phyloP scores from a whole-genome alignment of 2,329 filamentous ascomycete species.

The Venturia effusa region DNA sequence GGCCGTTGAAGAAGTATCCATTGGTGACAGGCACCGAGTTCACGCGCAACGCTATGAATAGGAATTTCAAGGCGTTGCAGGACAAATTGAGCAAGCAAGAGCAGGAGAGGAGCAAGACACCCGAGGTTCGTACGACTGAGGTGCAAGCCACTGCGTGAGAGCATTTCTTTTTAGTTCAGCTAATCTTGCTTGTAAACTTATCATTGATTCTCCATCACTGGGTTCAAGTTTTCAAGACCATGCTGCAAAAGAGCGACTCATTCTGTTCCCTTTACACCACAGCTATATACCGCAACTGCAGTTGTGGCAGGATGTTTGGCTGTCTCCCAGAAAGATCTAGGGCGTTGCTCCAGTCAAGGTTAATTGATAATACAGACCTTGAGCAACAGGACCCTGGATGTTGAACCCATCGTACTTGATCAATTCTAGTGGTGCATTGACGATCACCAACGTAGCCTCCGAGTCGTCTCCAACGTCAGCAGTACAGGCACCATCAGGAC shows the following conservation, averaged over 20 bases:
- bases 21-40: constrained; percentile 51
- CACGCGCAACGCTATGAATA: constrained; percentile 44
- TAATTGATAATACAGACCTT: constrained; percentile 16
- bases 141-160: neutral
- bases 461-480: neutral
- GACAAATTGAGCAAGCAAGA: constrained; percentile 30
- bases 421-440: constrained; percentile 35
- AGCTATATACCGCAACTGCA: too few relatives aligned
- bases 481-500: neutral
- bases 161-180: neutral
- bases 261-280: too few relatives aligned
- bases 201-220: neutral
- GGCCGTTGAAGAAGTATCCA: constrained; percentile 51
- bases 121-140: neutral
- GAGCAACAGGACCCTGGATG: constrained; percentile 11
- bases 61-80: constrained; percentile 44
- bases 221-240: too few relatives aligned
- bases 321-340: constrained; percentile 4
- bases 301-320: too few relatives aligned
- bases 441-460: constrained; percentile 36
- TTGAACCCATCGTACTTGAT: constrained; percentile 31
- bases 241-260: too few relatives aligned
- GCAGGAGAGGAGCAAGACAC: constrained; percentile 10
- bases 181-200: neutral
- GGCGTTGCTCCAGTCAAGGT: constrained; percentile 17